Evolutionary conservation across 73 alveolate genomes (phyloP).

Genomic region (Blepharisma japonicum): DNA sequence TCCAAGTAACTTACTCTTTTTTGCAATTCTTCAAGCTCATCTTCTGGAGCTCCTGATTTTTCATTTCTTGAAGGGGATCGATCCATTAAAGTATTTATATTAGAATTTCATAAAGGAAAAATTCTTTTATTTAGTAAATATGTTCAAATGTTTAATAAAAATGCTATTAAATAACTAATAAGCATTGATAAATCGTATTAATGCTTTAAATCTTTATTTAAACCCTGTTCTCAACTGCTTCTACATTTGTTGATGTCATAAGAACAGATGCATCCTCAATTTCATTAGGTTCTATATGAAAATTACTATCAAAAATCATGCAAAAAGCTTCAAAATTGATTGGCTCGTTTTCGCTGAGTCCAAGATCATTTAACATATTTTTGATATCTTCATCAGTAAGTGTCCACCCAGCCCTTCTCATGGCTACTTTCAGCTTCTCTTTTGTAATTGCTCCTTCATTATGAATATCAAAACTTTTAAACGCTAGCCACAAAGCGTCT

Average conservation of each 20-base stretch:
- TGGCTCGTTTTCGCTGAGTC: not conserved
- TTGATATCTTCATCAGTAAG: slow-evolving; percentile 21
- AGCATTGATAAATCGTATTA: too few relatives aligned
- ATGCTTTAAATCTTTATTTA: too few relatives aligned
- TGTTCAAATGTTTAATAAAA: too few relatives aligned
- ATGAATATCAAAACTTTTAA: slow-evolving; percentile 2
- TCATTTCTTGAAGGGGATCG: too few relatives aligned
- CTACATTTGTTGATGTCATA: too few relatives aligned
- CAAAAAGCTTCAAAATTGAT: not conserved
- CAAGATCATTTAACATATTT: not conserved
- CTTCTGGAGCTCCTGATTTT: slow-evolving; percentile 36
- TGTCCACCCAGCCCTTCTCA: not conserved
- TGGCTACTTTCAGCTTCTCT: not conserved
- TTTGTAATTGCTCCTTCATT: not conserved
- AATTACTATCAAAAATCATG: slow-evolving; percentile 3
- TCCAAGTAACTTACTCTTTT: slow-evolving; percentile 40
- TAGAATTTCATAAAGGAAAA: too few relatives aligned
- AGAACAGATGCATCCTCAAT: too few relatives aligned
- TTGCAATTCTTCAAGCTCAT: slow-evolving; percentile 53
- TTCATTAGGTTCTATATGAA: not conserved
- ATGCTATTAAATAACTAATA: too few relatives aligned
- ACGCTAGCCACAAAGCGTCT: slow-evolving; percentile 19
- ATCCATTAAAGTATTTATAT: too few relatives aligned
- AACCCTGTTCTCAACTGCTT: too few relatives aligned
- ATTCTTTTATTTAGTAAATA: too few relatives aligned